These are phyloP conservation scores for Neurospora sp. DNA, from an alignment of 495 filamentous ascomycete genomes.

Conservation along the genomic window DNA sequence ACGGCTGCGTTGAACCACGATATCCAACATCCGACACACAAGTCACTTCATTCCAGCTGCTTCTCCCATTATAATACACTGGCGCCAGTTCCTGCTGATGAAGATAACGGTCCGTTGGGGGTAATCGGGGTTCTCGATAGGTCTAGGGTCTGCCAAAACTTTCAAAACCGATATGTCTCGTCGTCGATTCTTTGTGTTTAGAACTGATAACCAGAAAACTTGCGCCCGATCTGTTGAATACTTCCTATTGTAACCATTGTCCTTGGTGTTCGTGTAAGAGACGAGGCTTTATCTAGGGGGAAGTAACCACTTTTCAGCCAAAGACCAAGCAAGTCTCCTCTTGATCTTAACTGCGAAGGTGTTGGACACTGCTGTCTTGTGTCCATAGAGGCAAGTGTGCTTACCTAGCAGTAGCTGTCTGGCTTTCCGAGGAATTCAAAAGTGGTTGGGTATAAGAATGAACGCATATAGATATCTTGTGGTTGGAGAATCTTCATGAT, in stretches of 20 bases:
- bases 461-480: background rate
- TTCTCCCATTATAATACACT: conserved; percentile 23
- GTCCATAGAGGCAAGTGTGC: background rate
- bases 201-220: background rate
- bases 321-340: too few species aligned
- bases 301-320: too few species aligned
- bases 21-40: background rate
- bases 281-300: too few species aligned
- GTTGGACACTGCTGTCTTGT: background rate
- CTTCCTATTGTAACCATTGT: background rate
- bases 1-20: background rate
- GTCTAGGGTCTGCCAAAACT: background rate
- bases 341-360: background rate
- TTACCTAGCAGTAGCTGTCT: background rate
- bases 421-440: background rate
- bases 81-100: conserved; percentile 2
- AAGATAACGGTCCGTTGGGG: background rate
- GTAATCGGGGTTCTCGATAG: background rate
- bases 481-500: background rate
- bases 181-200: background rate
- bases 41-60: conserved; percentile 3
- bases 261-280: too few species aligned
- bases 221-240: background rate
- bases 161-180: background rate
- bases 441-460: background rate